These are phyloP conservation scores for Neonectria neomacrospora DNA, from an alignment of 2,329 filamentous ascomycete species.

Conservation along the genomic window DNA sequence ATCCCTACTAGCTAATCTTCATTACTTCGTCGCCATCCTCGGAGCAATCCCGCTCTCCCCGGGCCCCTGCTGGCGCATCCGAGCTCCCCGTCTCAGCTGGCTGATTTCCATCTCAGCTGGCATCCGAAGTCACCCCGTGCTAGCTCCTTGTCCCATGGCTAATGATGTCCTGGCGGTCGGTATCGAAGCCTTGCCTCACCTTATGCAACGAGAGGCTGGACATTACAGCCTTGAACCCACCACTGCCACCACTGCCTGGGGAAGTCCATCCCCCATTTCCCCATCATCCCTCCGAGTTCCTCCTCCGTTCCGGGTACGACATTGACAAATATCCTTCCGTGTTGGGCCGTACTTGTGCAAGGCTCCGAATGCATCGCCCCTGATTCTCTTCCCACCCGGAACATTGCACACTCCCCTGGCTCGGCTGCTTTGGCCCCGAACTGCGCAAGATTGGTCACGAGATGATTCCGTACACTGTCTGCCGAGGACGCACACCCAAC, in stretches of 20 bases:
- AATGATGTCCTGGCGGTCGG: too few species aligned
- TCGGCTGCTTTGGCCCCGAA: constrained; percentile 39
- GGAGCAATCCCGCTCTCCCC: not conserved
- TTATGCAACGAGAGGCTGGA: not conserved
- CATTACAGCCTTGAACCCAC: constrained; percentile 38
- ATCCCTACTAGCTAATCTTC: not conserved
- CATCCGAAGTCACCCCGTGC: not conserved
- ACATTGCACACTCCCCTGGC: constrained; percentile 53
- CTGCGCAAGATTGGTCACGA: constrained; percentile 44
- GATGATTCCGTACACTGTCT: constrained; percentile 51
- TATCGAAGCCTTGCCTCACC: too few species aligned
- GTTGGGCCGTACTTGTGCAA: constrained; percentile 44
- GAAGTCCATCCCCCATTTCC: constrained; percentile 53
- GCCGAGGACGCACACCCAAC: constrained; percentile 56
- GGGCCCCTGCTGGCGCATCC: not conserved
- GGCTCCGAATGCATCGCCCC: constrained; percentile 59
- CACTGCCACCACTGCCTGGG: constrained; percentile 53
- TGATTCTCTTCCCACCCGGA: constrained; percentile 53
- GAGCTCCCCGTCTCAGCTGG: not conserved
- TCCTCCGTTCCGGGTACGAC: constrained; percentile 50
- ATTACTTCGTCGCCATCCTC: not conserved
- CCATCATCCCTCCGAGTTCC: constrained; percentile 48
- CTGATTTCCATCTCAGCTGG: not conserved
- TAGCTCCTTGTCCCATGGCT: too few species aligned
- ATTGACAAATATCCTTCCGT: constrained; percentile 51